These are phyloP conservation scores for Candida pseudoviswanathii DNA, from an alignment of 1,139 yeast genomes.

Conservation along the genomic window DNA sequence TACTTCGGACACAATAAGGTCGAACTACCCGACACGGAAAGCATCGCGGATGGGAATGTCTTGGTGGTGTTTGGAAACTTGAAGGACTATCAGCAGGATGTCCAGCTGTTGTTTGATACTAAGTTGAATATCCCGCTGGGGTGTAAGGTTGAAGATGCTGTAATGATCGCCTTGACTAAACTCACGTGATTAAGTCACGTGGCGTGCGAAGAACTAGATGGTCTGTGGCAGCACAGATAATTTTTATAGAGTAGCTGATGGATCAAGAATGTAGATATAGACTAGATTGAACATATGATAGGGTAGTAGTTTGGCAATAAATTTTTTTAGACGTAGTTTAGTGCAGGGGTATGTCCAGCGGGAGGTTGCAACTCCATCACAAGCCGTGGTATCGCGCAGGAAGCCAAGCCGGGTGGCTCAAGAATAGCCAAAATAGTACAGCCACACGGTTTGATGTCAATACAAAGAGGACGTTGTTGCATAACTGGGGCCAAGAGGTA, in stretches of 20 bases:
- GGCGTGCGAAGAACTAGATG: not conserved
- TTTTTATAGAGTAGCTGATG: not conserved
- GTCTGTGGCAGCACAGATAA: not conserved
- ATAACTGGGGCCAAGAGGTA: too few species aligned
- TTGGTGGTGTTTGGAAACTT: slow-evolving; percentile 67
- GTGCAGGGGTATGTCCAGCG: too few species aligned
- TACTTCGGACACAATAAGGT: slow-evolving; percentile 32
- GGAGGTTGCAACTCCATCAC: too few species aligned
- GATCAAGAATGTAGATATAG: too few species aligned
- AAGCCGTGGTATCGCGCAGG: too few species aligned
- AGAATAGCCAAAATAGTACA: too few species aligned
- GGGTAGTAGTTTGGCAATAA: too few species aligned
- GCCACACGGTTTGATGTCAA: too few species aligned
- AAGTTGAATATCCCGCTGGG: slow-evolving; percentile 55
- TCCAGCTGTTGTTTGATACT: slow-evolving; percentile 71
- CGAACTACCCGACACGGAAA: slow-evolving; percentile 7
- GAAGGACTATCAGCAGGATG: slow-evolving; percentile 51
- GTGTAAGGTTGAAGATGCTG: slow-evolving; percentile 70
- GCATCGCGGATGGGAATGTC: slow-evolving; percentile 28
- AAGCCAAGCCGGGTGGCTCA: too few species aligned
- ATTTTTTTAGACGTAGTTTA: too few species aligned
- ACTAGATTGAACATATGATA: too few species aligned
- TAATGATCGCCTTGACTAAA: slow-evolving; percentile 61
- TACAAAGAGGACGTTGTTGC: too few species aligned
- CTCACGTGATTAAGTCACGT: slow-evolving; percentile 10